These are phyloP conservation scores for Trichaptum fuscoviolaceum DNA, from an alignment of 768 basidiomycete species.

Conservation along the genomic window DNA sequence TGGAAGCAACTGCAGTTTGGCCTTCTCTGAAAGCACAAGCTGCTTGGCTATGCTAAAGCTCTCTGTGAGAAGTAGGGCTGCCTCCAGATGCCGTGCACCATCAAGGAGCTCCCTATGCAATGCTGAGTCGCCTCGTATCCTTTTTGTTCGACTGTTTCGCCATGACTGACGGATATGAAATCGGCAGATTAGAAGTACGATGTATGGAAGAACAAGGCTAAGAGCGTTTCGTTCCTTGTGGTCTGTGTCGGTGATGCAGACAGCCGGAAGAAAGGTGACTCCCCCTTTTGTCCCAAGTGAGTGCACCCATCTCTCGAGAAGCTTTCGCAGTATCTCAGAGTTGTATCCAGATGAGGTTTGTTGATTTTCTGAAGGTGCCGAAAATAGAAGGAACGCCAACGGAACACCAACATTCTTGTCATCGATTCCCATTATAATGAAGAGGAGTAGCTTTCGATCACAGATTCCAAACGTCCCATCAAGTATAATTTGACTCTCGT, in stretches of 20 bases:
- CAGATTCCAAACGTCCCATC: constrained; percentile 22
- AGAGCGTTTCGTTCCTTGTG: constrained; percentile 28
- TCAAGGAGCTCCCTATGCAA: background rate
- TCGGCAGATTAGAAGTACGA: constrained; percentile 30
- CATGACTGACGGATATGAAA: constrained; percentile 35
- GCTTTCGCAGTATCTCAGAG: constrained; percentile 18
- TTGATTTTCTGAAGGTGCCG: constrained; percentile 23
- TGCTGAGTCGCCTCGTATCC: background rate
- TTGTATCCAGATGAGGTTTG: constrained; percentile 27
- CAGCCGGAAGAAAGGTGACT: constrained; percentile 18
- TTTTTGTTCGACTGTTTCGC: constrained; percentile 23
- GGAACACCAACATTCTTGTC: constrained; percentile 25
- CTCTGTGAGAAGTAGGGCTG: background rate
- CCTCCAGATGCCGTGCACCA: background rate
- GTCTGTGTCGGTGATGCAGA: constrained; percentile 32
- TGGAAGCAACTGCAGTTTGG: background rate
- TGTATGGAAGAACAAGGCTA: constrained; percentile 22
- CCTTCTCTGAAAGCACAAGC: background rate
- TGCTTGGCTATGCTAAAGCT: background rate
- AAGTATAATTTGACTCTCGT: constrained; percentile 18
- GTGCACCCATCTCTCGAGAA: constrained; percentile 22
- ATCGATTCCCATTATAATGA: constrained; percentile 30
- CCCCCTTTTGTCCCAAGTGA: constrained; percentile 11
- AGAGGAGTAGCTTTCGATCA: constrained; percentile 20
- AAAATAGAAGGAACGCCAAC: constrained; percentile 28